These are phyloP conservation scores for Agaricus subrufescens DNA, from an alignment of 768 basidiomycete genomes.

Conservation along the genomic window DNA sequence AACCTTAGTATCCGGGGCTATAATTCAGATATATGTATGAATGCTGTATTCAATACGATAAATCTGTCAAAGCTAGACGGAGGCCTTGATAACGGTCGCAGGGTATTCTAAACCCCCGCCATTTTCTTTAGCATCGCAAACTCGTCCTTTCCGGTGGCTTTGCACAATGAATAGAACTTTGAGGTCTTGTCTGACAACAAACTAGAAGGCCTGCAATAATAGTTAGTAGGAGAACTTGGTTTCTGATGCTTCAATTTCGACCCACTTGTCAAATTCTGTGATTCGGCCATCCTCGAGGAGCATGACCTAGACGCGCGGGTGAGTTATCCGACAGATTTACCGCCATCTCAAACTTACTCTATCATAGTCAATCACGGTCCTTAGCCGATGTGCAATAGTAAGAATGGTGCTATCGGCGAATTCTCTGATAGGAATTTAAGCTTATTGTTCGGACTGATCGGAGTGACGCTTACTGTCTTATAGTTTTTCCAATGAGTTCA, in stretches of 20 bases:
- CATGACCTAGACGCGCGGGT: slow-evolving; percentile 48
- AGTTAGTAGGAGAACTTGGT: not conserved
- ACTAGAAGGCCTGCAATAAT: slow-evolving; percentile 37
- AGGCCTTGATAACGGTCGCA: not conserved
- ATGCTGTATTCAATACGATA: too few relatives aligned
- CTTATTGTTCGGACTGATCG: not conserved
- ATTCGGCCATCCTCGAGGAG: slow-evolving; percentile 76
- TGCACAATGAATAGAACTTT: slow-evolving; percentile 64
- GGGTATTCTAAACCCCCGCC: slow-evolving; percentile 38
- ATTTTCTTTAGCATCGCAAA: slow-evolving; percentile 65
- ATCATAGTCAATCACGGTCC: slow-evolving; percentile 82
- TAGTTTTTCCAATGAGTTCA: slow-evolving; percentile 79
- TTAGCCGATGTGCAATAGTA: slow-evolving; percentile 78
- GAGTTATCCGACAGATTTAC: not conserved
- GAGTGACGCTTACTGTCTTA: slow-evolving; percentile 55
- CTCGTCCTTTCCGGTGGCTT: slow-evolving; percentile 69
- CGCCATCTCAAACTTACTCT: slow-evolving; percentile 40
- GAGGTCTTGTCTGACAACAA: slow-evolving; percentile 54
- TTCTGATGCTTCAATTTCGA: not conserved
- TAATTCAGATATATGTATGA: too few relatives aligned
- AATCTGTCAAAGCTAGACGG: too few relatives aligned
- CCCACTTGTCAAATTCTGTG: slow-evolving; percentile 64
- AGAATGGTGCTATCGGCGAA: slow-evolving; percentile 81
- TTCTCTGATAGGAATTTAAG: slow-evolving; percentile 37
- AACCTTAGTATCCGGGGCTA: too few relatives aligned